These are phyloP conservation scores for Ophiostoma himal-ulmi DNA, from an alignment of 2,329 filamentous ascomycete genomes.

Conservation along the genomic window DNA sequence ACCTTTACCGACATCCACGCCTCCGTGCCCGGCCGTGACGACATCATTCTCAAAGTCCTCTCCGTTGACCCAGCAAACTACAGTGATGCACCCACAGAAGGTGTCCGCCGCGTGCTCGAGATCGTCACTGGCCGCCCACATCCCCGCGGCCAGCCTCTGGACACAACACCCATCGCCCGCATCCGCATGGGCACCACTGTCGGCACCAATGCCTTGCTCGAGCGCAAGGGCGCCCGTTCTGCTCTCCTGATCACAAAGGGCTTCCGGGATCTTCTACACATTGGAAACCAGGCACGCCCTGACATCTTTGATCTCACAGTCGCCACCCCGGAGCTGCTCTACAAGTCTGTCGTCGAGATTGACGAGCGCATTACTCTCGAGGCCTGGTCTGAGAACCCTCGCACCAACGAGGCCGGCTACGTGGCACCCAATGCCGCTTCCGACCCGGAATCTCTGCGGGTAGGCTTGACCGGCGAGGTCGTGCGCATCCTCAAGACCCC, in stretches of 20 bases:
- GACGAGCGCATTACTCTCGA: slow-evolving; percentile 86
- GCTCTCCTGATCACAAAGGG: slow-evolving; percentile 84
- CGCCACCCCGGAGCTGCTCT: slow-evolving; percentile 76
- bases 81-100: slow-evolving; percentile 63
- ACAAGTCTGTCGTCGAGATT: slow-evolving; percentile 76
- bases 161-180: slow-evolving; percentile 9
- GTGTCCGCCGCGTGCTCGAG: slow-evolving; percentile 49
- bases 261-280: slow-evolving; percentile 79
- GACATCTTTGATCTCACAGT: slow-evolving; percentile 89
- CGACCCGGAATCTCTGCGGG: slow-evolving; percentile 31
- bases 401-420: slow-evolving; percentile 10
- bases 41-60: slow-evolving; percentile 52
- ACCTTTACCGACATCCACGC: slow-evolving; percentile 28
- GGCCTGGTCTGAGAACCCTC: slow-evolving; percentile 47
- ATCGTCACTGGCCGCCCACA: slow-evolving; percentile 45
- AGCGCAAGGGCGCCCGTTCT: slow-evolving; percentile 83
- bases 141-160: slow-evolving; percentile 52
- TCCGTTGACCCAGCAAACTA: slow-evolving; percentile 65
- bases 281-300: slow-evolving; percentile 85
- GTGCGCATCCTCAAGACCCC: slow-evolving; percentile 46
- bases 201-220: slow-evolving; percentile 83
- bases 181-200: slow-evolving; percentile 87
- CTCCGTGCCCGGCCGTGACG: slow-evolving; percentile 33
- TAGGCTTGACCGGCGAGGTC: slow-evolving; percentile 51
- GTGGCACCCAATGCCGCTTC: slow-evolving; percentile 17